phyloP scores from a whole-genome alignment of 768 basidiomycete genomes.

The Lactifluus hygrophoroides region DNA sequence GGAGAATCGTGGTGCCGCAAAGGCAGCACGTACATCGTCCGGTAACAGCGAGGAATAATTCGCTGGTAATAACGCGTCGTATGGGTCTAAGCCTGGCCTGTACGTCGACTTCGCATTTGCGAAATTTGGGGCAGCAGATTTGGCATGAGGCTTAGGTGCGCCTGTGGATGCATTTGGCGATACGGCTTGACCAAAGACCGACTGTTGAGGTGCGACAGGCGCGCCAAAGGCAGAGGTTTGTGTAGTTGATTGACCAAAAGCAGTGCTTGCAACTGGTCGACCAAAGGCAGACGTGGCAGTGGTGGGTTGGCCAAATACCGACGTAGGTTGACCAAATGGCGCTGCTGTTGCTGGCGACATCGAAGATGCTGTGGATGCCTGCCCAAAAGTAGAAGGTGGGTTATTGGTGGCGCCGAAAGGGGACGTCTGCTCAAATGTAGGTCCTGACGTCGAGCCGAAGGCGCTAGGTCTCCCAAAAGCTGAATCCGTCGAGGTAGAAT shows the following conservation, averaged over 20 bases:
- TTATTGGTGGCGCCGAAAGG: background rate
- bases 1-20: slow-evolving; percentile 46
- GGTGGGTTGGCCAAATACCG: slow-evolving; percentile 23
- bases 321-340: slow-evolving; percentile 24
- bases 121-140: slow-evolving; percentile 25
- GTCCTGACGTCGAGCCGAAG: slow-evolving; percentile 20
- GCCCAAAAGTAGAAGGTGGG: slow-evolving; percentile 8
- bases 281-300: slow-evolving; percentile 44
- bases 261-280: slow-evolving; percentile 34
- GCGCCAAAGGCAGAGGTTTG: slow-evolving; percentile 33
- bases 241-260: slow-evolving; percentile 39
- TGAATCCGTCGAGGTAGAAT: slow-evolving; percentile 24
- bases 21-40: slow-evolving; percentile 39
- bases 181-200: slow-evolving; percentile 3
- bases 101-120: slow-evolving; percentile 28
- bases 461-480: slow-evolving; percentile 29
- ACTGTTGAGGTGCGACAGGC: slow-evolving; percentile 3
- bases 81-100: slow-evolving; percentile 42
- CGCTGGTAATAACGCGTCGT: slow-evolving; percentile 44
- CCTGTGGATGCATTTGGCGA: background rate
- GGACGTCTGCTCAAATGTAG: slow-evolving; percentile 31
- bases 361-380: background rate
- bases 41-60: slow-evolving; percentile 50
- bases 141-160: slow-evolving; percentile 16
- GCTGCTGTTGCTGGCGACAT: background rate